Evolutionary conservation across 345 rosid species (phyloP), one percentile per base, ranked within the genome.

Genomic region (Boechera stricta): DNA sequence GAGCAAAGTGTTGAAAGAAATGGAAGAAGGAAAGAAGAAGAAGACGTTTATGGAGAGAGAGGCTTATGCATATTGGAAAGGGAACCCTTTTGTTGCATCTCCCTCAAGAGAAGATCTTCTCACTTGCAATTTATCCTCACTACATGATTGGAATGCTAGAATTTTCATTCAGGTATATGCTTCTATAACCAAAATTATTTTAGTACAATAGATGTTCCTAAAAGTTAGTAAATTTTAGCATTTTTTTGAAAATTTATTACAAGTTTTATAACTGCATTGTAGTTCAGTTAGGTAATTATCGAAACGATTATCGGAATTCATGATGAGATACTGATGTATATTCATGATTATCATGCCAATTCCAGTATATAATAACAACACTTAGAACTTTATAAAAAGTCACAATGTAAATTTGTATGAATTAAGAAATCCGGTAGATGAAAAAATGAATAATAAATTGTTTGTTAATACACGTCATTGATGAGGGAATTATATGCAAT

Each of bases 41-140:
- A 82, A 6, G 16, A 85, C 67, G 31, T 93, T 96, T 96, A 62
- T 70, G 52, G 86, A 91, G 0, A 87, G 94, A 68, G 85, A 85
- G 35, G 89, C 93, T 18, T 84, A 88, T 49, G 98, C 98, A 2
- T 91, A 88, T 60, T 93, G 98, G 98, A 93, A 87, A 49, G 98
- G 98, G 7, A 93, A 93, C 63, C 95, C 95, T 44, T 71, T 74
- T 42, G 93, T 89, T 8, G 80, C 82, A 7, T 79, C 82, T 10
- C 72, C 69, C 28, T 82, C 76, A 4, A 86, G 98, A 66, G 67
- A 41, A 56, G 88, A 93, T 66, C 92, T 91, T 36, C 87, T 91
- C 62, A 87, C 64, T 10, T 93, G 98, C 73, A 85, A 91, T 45
- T 57, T 85, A 75, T 84, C 95, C 1, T 73, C 82, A 5, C 31